Evolutionary conservation across 1,284 basidiomycete genomes (phyloP).

Genomic region (Trichosporon faecale): DNA sequence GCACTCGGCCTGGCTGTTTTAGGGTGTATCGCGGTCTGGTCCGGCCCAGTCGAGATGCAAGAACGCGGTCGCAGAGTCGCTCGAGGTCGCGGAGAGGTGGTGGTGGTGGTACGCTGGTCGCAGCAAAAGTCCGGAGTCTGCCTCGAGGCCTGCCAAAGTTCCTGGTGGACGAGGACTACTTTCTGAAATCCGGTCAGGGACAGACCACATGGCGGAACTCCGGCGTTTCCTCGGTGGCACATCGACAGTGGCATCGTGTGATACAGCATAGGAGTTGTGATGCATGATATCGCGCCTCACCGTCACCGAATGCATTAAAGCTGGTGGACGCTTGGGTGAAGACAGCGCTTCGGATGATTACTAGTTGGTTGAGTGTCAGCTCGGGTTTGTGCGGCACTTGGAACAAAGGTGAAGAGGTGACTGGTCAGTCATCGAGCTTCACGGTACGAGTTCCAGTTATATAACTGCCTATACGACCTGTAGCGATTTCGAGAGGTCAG

Average conservation of each 20-base stretch:
- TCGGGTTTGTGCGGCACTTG: no score
- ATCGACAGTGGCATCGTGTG: neutral
- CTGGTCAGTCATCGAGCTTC: no score
- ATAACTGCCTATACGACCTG: no score
- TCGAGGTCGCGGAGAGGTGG: neutral
- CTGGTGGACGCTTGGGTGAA: no score
- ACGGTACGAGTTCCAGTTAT: no score
- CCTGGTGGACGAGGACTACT: neutral
- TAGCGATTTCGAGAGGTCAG: no score
- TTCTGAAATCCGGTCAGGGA: slow-evolving; percentile 10
- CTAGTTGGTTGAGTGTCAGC: no score
- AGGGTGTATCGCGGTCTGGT: neutral
- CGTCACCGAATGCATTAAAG: no score
- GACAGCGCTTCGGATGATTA: no score
- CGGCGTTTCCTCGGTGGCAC: slow-evolving; percentile 10
- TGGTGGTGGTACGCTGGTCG: neutral
- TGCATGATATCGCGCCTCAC: neutral
- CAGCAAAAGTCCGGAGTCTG: slow-evolving; percentile 9
- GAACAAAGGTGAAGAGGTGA: no score
- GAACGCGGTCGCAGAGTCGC: neutral
- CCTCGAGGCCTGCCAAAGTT: slow-evolving; percentile 9
- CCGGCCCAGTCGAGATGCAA: neutral
- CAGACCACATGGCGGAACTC: slow-evolving; percentile 6
- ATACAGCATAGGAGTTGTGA: no score
- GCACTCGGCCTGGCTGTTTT: neutral